Evolutionary conservation across 1,139 yeast species (phyloP).

Genomic region (Debaryomycetaceae sp.): DNA sequence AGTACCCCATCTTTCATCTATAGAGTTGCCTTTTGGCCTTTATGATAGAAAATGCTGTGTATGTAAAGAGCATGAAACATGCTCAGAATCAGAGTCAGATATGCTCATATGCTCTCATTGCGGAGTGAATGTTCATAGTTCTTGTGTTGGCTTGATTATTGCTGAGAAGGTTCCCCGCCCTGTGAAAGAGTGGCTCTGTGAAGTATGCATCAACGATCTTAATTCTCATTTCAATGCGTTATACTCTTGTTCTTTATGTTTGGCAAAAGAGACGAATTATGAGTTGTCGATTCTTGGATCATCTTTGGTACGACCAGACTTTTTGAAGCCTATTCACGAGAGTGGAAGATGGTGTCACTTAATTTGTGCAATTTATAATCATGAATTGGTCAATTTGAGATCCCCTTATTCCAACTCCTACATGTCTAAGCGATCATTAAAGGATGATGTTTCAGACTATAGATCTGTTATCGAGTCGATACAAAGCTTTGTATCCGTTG

Average conservation of each 20-base stretch:
- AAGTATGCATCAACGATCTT: slow-evolving; percentile 70
- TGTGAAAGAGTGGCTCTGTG: slow-evolving; percentile 70
- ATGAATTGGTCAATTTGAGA: slow-evolving; percentile 21
- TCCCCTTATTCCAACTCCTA: slow-evolving; percentile 4
- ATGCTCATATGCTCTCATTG: slow-evolving; percentile 63
- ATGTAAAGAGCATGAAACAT: slow-evolving; percentile 45
- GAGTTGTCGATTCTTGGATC: slow-evolving; percentile 44
- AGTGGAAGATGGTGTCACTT: slow-evolving; percentile 79
- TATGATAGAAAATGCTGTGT: slow-evolving; percentile 48
- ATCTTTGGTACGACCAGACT: slow-evolving; percentile 52
- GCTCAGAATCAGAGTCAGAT: slow-evolving; percentile 17
- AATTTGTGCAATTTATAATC: slow-evolving; percentile 61
- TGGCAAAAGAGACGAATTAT: slow-evolving; percentile 47
- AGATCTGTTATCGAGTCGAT: slow-evolving; percentile 16
- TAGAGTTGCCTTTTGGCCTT: slow-evolving; percentile 23
- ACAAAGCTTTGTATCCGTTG: slow-evolving; percentile 21
- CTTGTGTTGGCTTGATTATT: slow-evolving; percentile 60
- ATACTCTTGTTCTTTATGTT: slow-evolving; percentile 69
- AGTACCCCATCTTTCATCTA: slow-evolving; percentile 17
- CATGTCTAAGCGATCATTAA: slow-evolving; percentile 7
- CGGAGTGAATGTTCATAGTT: slow-evolving; percentile 66
- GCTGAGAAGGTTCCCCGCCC: slow-evolving; percentile 22
- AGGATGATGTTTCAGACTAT: slow-evolving; percentile 7
- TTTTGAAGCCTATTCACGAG: slow-evolving; percentile 63
- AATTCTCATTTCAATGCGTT: slow-evolving; percentile 57